Evolutionary conservation across 257 asterid genomes (phyloP).

Genomic region (Fraxinus pennsylvanica): DNA sequence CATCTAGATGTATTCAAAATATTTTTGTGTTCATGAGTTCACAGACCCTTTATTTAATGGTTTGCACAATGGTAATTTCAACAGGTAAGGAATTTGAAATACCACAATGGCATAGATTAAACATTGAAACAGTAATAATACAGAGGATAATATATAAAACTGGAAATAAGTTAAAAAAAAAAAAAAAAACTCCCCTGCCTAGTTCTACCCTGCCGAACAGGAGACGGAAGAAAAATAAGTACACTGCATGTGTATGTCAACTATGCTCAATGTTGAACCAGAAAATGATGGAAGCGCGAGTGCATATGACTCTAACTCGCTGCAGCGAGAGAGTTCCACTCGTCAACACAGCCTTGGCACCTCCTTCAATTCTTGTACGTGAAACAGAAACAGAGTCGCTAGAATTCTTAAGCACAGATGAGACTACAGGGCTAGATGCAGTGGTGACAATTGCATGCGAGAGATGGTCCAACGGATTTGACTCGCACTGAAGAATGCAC

Average conservation of each 20-base stretch:
- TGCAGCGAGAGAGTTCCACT: slow-evolving; percentile 79
- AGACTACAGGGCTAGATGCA: slow-evolving; percentile 44
- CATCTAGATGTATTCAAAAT: too few species aligned
- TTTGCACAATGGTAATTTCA: too few species aligned
- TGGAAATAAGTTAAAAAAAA: not conserved
- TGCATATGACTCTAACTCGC: slow-evolving; percentile 76
- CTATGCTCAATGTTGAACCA: slow-evolving; percentile 67
- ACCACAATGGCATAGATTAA: not conserved
- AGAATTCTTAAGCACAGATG: slow-evolving; percentile 39
- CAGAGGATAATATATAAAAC: slow-evolving; percentile 10
- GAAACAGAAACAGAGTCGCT: slow-evolving; percentile 62
- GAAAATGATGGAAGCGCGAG: slow-evolving; percentile 74
- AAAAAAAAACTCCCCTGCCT: not conserved
- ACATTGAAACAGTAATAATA: slow-evolving; percentile 9
- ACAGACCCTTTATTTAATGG: too few species aligned
- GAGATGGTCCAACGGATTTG: slow-evolving; percentile 85
- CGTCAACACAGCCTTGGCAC: slow-evolving; percentile 88
- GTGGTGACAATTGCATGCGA: slow-evolving; percentile 94
- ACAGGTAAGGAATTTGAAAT: not conserved
- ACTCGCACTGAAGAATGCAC: slow-evolving; percentile 89
- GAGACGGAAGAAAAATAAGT: not conserved
- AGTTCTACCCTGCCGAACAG: not conserved
- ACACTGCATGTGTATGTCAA: slow-evolving; percentile 14
- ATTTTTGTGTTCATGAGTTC: too few species aligned
- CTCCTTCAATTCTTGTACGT: slow-evolving; percentile 86